Conservation (phyloP, 2,329 filamentous ascomycete genomes). For the Dothistroma septosporum region DNA sequence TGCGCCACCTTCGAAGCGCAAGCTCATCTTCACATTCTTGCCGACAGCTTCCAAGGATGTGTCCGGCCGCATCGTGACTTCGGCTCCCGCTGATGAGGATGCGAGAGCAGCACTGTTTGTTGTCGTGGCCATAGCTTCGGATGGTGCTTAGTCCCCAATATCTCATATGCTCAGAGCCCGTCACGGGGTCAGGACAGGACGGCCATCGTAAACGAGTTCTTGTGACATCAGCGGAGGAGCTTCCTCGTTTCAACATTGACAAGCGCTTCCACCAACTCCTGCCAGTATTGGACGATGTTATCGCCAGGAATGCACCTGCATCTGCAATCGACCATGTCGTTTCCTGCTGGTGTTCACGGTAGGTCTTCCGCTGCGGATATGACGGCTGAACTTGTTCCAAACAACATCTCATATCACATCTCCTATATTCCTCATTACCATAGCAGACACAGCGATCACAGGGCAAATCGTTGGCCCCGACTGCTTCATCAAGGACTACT, state of each 20-base stretch:
- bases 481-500: not conserved
- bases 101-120: not conserved
- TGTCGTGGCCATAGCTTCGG: not conserved
- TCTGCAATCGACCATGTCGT: not conserved
- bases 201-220: not conserved
- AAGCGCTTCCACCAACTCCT: not conserved
- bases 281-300: not conserved
- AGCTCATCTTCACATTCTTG: not conserved
- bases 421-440: not conserved
- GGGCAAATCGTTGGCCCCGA: not conserved
- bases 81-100: not conserved
- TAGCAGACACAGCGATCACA: not conserved
- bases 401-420: not conserved
- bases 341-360: not conserved
- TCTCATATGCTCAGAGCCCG: not conserved
- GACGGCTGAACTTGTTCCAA: not conserved
- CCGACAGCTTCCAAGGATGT: not conserved
- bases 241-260: not conserved
- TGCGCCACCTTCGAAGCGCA: constrained; percentile 1
- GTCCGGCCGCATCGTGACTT: not conserved
- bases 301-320: constrained; percentile 2
- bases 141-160: not conserved
- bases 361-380: not conserved
- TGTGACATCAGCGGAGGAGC: not conserved
- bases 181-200: not conserved